Conservation (phyloP, 495 filamentous ascomycete species). For the Aspergillus funiculosus region DNA sequence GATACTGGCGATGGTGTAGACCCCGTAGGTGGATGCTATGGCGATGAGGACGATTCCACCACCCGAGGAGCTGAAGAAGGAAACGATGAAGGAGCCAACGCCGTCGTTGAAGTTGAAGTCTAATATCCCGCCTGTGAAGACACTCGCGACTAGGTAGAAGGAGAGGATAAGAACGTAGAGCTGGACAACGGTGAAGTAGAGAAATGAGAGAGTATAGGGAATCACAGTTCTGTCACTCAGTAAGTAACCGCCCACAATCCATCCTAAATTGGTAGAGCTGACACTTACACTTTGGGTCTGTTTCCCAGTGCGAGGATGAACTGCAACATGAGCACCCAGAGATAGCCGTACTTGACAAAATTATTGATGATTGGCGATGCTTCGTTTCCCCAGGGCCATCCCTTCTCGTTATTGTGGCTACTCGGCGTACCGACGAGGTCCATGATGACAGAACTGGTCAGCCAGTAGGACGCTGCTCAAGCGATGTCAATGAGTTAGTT, state of each 20-base stretch:
- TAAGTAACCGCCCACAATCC: background rate
- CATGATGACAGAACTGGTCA: constrained; percentile 95
- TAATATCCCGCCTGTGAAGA: constrained; percentile 56
- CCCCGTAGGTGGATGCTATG: constrained; percentile 84
- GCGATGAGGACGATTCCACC: constrained; percentile 86
- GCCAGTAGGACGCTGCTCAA: constrained; percentile 85
- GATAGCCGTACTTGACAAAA: constrained; percentile 83
- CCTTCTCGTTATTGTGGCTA: constrained; percentile 39
- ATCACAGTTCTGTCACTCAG: constrained; percentile 59
- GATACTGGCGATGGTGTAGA: constrained; percentile 93
- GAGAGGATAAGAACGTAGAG: constrained; percentile 82
- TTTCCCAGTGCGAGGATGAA: constrained; percentile 96
- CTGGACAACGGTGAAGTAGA: constrained; percentile 81
- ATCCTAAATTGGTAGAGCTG: background rate
- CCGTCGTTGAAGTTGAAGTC: constrained; percentile 50
- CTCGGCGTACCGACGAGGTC: constrained; percentile 78
- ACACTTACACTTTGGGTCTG: constrained; percentile 72
- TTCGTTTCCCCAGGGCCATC: constrained; percentile 71
- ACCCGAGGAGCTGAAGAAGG: constrained; percentile 70
- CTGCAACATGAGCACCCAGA: constrained; percentile 84
- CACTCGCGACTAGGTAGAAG: constrained; percentile 76
- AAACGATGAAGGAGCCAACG: constrained; percentile 49
- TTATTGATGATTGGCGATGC: constrained; percentile 90
- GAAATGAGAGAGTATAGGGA: constrained; percentile 78
- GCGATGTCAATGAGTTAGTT: constrained; percentile 6